These are phyloP conservation scores for Pezicula carpinea DNA, from an alignment of 2,329 filamentous ascomycete genomes.

Conservation along the genomic window DNA sequence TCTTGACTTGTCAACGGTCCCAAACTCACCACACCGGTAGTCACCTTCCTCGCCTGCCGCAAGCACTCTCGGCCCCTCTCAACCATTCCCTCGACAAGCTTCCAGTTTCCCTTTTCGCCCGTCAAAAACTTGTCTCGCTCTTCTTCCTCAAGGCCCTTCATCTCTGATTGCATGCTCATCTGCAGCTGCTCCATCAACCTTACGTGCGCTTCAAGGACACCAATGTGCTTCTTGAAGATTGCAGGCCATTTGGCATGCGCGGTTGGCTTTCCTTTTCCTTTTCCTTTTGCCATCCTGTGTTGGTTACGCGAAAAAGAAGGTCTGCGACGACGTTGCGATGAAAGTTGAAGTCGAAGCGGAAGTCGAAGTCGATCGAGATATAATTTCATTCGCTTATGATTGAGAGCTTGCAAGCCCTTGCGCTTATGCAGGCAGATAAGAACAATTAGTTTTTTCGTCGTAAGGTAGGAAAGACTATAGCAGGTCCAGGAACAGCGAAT, in stretches of 20 bases:
- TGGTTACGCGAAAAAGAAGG: too few relatives aligned
- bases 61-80: slow-evolving; percentile 18
- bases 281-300: too few relatives aligned
- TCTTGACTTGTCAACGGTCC: not conserved
- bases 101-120: slow-evolving; percentile 21
- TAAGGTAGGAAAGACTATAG: too few relatives aligned
- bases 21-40: slow-evolving; percentile 19
- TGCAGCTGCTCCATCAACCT: slow-evolving; percentile 14
- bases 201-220: slow-evolving; percentile 22
- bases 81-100: slow-evolving; percentile 19
- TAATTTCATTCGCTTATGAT: too few relatives aligned
- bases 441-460: too few relatives aligned
- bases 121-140: slow-evolving; percentile 19
- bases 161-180: slow-evolving; percentile 15
- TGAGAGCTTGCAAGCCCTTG: too few relatives aligned
- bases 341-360: too few relatives aligned
- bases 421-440: too few relatives aligned
- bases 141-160: slow-evolving; percentile 13
- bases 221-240: slow-evolving; percentile 23
- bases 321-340: too few relatives aligned
- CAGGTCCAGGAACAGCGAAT: too few relatives aligned
- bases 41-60: slow-evolving; percentile 11
- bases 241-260: slow-evolving; percentile 32
- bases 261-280: too few relatives aligned
- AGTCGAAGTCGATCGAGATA: too few relatives aligned